A percentile compares a stretch with the other conserved stretches of the same genome.
phyloP scores from a whole-genome alignment of 768 basidiomycete genomes.

The Mycena pura region DNA sequence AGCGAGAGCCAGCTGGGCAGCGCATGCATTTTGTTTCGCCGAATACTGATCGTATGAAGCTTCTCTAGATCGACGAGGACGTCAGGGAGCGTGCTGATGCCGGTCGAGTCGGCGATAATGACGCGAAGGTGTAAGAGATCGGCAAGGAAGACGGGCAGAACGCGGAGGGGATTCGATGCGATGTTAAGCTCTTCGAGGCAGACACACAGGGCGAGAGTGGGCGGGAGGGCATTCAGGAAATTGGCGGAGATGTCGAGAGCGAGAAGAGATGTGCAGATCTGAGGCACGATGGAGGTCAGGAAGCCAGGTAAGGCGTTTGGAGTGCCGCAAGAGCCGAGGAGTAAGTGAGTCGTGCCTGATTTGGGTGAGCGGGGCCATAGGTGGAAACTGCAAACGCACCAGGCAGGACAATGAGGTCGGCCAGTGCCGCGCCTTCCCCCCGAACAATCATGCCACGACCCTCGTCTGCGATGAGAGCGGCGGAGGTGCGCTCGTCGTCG shows the following conservation, averaged over 20 bases:
- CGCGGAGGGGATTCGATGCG: constrained; percentile 87
- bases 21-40: constrained; percentile 85
- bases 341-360: constrained; percentile 90
- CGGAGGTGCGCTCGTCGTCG: constrained; percentile 77
- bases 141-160: constrained; percentile 89
- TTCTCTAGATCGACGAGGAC: constrained; percentile 75
- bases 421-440: constrained; percentile 66
- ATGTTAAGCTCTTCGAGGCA: constrained; percentile 93
- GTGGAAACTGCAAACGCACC: constrained; percentile 63
- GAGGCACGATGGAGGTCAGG: constrained; percentile 71
- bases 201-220: constrained; percentile 78
- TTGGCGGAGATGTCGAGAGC: constrained; percentile 94
- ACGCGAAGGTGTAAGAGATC: constrained; percentile 80
- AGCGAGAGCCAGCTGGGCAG: constrained; percentile 96
- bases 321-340: constrained; percentile 81
- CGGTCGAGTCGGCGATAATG: constrained; percentile 91
- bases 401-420: constrained; percentile 68
- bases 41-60: constrained; percentile 88
- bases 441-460: constrained; percentile 84
- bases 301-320: constrained; percentile 82
- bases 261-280: constrained; percentile 79
- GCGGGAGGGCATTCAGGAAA: constrained; percentile 83
- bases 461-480: constrained; percentile 81
- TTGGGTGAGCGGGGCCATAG: not conserved
- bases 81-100: constrained; percentile 77